A percentile compares a stretch with the other conserved stretches of the same genome.
Conservation (phyloP, 257 asterid species). For the Ballota nigra region DNA sequence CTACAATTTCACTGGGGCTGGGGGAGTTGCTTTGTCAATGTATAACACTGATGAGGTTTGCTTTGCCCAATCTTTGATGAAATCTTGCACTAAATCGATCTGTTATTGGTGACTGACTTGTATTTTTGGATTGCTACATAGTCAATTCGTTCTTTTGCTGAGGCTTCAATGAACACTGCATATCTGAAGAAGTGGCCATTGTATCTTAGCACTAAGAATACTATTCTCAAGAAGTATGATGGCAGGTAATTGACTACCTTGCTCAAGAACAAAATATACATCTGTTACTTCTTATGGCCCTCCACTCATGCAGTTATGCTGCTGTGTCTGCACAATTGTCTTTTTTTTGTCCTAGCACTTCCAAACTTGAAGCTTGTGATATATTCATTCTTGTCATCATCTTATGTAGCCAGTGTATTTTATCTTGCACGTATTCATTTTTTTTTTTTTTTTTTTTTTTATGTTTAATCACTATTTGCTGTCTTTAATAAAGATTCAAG, state of each 20-base stretch:
- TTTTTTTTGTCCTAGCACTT: neutral
- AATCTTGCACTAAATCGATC: neutral
- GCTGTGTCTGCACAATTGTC: neutral
- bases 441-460: too few species aligned
- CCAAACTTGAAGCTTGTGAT: neutral
- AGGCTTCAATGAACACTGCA: conserved; percentile 92
- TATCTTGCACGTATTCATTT: neutral
- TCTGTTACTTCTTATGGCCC: neutral
- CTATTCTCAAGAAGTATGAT: conserved; percentile 94
- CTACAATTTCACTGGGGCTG: conserved; percentile 87
- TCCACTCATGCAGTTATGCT: neutral
- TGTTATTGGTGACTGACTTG: conserved; percentile 15
- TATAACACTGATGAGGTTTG: conserved; percentile 99
- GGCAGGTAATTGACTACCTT: conserved; percentile 62
- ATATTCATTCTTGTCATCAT: neutral
- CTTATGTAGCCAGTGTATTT: neutral
- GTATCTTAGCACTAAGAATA: conserved; percentile 96
- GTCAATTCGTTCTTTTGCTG: conserved; percentile 89
- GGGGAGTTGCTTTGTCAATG: conserved; percentile 98
- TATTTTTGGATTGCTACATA: conserved; percentile 26
- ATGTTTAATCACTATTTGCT: conserved; percentile 6
- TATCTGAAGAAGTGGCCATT: conserved; percentile 94
- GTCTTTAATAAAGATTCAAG: conserved; percentile 67
- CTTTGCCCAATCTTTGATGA: conserved; percentile 9
- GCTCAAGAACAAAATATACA: neutral